phyloP scores from a whole-genome alignment of 1,284 basidiomycete genomes.

The Erythrobasidium hasegawianum region DNA sequence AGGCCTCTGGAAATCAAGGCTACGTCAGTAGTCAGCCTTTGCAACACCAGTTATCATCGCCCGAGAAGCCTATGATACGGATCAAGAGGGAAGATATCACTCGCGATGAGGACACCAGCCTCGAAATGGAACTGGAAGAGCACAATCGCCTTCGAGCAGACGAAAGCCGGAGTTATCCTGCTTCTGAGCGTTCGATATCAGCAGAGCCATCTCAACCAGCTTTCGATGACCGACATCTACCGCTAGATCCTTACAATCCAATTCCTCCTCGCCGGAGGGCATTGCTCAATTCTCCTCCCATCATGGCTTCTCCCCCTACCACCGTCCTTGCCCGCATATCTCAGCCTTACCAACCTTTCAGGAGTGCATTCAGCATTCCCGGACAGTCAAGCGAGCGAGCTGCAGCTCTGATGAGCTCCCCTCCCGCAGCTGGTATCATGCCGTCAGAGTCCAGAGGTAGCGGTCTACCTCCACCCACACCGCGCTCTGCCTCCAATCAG shows the following conservation, averaged over 20 bases:
- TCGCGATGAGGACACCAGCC: not conserved
- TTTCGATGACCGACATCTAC: constrained; percentile 4
- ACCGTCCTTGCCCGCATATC: constrained; percentile 44
- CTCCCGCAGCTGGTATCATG: constrained; percentile 44
- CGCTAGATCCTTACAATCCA: too few species aligned
- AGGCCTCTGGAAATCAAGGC: not conserved
- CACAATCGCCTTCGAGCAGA: not conserved
- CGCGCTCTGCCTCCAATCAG: not conserved
- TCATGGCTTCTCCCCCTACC: constrained; percentile 42
- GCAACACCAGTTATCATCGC: not conserved
- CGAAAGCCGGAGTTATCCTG: not conserved
- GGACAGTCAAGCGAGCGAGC: constrained; percentile 36
- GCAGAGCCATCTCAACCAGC: not conserved
- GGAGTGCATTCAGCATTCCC: constrained; percentile 31
- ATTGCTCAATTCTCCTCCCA: constrained; percentile 30
- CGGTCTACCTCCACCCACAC: constrained; percentile 23
- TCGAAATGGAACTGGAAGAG: not conserved
- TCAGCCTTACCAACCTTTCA: constrained; percentile 43
- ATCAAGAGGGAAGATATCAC: not conserved
- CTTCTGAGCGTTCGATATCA: not conserved
- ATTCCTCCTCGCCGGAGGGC: constrained; percentile 5
- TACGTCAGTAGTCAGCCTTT: not conserved
- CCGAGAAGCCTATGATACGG: not conserved
- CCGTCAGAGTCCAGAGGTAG: constrained; percentile 28
- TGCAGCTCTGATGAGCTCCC: constrained; percentile 41